Conservation (phyloP, 345 rosid species). For the Pistacia integerrima region DNA sequence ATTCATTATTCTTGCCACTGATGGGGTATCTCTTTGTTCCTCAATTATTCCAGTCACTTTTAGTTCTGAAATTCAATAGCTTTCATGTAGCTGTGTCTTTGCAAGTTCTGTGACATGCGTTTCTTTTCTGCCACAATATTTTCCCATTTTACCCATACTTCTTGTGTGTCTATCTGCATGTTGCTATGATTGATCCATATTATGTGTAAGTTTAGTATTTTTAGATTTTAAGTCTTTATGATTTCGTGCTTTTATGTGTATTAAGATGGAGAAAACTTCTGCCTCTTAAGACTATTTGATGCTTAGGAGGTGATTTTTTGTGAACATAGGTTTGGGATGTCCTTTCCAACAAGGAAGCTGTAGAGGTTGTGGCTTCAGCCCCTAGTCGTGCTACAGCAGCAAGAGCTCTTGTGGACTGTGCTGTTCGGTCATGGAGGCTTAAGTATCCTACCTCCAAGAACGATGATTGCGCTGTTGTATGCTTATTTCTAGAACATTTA, state of each 20-base stretch:
- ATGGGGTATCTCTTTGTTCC: constrained; percentile 65
- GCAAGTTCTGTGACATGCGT: neutral
- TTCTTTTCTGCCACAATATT: constrained; percentile 4
- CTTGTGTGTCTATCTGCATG: neutral
- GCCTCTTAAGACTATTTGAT: neutral
- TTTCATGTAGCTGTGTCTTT: neutral
- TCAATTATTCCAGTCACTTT: neutral
- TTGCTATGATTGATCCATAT: neutral
- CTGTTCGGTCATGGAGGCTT: constrained; percentile 91
- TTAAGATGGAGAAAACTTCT: neutral
- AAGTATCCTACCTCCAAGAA: constrained; percentile 95
- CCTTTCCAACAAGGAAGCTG: constrained; percentile 88
- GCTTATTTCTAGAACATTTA: constrained; percentile 73
- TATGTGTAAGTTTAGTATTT: neutral
- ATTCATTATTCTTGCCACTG: constrained; percentile 86
- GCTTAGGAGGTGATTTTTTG: constrained; percentile 3
- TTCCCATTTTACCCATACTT: constrained; percentile 13
- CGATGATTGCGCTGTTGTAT: constrained; percentile 91
- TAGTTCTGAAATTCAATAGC: constrained; percentile 2
- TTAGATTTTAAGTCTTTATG: neutral
- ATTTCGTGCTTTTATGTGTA: neutral
- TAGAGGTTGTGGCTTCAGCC: constrained; percentile 84
- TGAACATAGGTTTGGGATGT: constrained; percentile 87
- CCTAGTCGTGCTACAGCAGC: constrained; percentile 80
- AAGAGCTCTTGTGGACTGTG: constrained; percentile 89